A percentile compares a stretch with the other conserved stretches of the same genome.
phyloP scores from a whole-genome alignment of 441 rosid genomes.

The Populus hybrid region DNA sequence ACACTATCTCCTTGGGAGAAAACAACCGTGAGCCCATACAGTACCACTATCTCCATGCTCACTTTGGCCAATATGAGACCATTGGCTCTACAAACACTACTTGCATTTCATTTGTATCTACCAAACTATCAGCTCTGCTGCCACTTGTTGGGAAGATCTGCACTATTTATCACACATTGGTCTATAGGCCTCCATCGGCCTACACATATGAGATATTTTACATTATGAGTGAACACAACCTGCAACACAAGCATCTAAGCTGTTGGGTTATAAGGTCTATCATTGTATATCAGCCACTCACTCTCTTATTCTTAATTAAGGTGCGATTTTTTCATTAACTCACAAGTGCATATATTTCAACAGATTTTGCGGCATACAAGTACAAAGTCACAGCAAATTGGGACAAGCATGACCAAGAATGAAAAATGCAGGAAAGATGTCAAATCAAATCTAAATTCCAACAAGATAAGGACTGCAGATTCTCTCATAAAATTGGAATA shows the following conservation, averaged over 20 bases:
- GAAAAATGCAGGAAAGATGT: neutral
- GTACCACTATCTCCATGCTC: neutral
- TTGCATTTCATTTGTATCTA: neutral
- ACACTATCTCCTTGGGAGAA: neutral
- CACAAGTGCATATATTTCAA: neutral
- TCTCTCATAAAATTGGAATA: slow-evolving; percentile 1
- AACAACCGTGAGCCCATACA: neutral
- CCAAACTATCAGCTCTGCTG: neutral
- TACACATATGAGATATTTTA: neutral
- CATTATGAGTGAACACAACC: neutral
- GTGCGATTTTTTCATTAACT: neutral
- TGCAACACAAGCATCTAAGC: neutral
- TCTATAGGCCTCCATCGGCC: neutral
- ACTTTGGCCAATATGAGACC: neutral
- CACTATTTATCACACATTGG: neutral
- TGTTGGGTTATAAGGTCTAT: neutral
- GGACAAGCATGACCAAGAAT: neutral
- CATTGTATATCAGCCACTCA: neutral
- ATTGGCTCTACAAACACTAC: neutral
- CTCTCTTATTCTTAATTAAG: neutral
- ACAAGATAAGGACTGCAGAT: neutral
- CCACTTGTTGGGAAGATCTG: neutral
- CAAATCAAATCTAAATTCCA: neutral
- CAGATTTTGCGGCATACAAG: neutral
- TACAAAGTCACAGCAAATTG: neutral